Evolutionary conservation across 371 early-diverging fungal species (phyloP).

Genomic region (Syncephalis fuscata): DNA sequence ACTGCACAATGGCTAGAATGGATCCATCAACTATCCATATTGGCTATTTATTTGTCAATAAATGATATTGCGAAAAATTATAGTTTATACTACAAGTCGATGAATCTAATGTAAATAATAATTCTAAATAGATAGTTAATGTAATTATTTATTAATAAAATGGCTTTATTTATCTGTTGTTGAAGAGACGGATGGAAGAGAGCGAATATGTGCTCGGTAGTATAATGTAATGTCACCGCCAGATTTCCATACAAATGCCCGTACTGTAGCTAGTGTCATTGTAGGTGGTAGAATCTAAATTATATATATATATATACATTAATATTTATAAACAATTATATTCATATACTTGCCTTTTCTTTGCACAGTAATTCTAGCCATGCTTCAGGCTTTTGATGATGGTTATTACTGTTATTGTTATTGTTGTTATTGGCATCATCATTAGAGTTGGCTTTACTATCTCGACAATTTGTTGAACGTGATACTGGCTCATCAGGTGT

Average conservation of each 20-base stretch:
- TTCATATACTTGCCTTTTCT: constrained; percentile 26
- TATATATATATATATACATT: too few species aligned
- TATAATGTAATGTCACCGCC: constrained; percentile 56
- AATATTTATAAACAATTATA: too few species aligned
- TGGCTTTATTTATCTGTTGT: too few species aligned
- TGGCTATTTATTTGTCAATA: too few species aligned
- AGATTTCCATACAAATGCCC: constrained; percentile 66
- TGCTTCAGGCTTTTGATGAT: constrained; percentile 20
- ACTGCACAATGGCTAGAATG: too few species aligned
- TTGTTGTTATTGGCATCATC: constrained; percentile 1
- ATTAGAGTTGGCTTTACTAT: not conserved
- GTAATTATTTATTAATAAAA: too few species aligned
- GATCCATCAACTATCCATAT: too few species aligned
- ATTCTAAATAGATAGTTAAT: too few species aligned
- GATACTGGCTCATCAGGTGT: not conserved
- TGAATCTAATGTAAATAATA: too few species aligned
- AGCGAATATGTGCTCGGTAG: constrained; percentile 26
- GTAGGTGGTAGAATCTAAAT: constrained; percentile 38
- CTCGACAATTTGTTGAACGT: not conserved
- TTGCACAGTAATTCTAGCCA: constrained; percentile 60
- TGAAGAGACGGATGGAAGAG: not conserved
- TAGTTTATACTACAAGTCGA: too few species aligned
- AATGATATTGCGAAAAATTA: too few species aligned
- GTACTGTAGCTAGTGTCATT: constrained; percentile 70
- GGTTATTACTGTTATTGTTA: not conserved